phyloP scores from a whole-genome alignment of 768 basidiomycete species.

The Podaxis carcinomalis region DNA sequence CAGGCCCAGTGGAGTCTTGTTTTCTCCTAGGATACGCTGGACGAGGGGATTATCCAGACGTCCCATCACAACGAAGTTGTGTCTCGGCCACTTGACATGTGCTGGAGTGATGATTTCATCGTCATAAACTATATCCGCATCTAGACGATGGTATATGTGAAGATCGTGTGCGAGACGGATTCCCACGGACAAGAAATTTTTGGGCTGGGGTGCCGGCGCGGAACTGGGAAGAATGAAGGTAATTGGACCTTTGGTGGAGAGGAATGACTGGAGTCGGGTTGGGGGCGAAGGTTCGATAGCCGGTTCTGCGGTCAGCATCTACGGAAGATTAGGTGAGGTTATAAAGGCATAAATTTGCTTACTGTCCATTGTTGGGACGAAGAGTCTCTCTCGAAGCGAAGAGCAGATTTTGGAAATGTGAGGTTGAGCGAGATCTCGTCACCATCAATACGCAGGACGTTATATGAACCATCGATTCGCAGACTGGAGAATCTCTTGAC shows the following conservation, averaged over 20 bases:
- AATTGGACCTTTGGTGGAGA: conserved; percentile 51
- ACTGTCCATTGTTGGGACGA: conserved; percentile 9
- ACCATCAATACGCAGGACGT: neutral
- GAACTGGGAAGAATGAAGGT: conserved; percentile 48
- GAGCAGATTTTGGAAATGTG: neutral
- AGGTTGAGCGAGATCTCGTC: neutral
- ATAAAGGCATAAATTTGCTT: neutral
- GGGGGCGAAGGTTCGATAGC: conserved; percentile 24
- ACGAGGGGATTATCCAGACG: conserved; percentile 30
- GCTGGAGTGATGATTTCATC: conserved; percentile 27
- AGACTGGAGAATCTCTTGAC: conserved; percentile 13
- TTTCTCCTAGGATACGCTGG: conserved; percentile 25
- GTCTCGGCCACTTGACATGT: conserved; percentile 23
- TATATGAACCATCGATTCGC: neutral
- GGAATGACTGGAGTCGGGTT: conserved; percentile 63
- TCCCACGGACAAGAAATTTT: conserved; percentile 44
- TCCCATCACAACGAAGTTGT: conserved; percentile 62
- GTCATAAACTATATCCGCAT: conserved; percentile 53
- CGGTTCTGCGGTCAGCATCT: conserved; percentile 1
- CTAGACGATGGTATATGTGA: conserved; percentile 64
- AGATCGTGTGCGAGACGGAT: conserved; percentile 66
- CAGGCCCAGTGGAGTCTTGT: conserved; percentile 28
- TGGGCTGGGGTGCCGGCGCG: conserved; percentile 10
- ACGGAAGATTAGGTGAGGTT: neutral
- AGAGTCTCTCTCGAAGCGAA: neutral